phyloP scores from a whole-genome alignment of 768 basidiomycete genomes.

The Hericium erinaceus region DNA sequence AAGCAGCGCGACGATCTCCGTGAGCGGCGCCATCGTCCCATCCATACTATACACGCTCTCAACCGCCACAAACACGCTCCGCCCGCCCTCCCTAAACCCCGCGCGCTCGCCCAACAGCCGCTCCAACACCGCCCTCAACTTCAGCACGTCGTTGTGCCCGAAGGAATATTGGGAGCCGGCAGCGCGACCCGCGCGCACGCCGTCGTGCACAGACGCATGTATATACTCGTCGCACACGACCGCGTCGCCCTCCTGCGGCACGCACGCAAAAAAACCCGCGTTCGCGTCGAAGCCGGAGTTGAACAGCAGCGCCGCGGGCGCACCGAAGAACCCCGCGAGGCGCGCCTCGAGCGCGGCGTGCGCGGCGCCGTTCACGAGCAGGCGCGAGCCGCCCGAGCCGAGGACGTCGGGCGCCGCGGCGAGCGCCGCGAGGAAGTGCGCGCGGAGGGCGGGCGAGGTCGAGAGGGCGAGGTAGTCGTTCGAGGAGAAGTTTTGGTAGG shows the following conservation, averaged over 20 bases:
- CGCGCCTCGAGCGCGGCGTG: constrained; percentile 69
- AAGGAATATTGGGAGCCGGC: constrained; percentile 38
- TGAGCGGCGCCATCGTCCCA: constrained; percentile 77
- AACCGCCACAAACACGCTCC: constrained; percentile 68
- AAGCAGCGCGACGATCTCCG: constrained; percentile 51
- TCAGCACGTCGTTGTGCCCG: constrained; percentile 58
- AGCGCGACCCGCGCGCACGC: constrained; percentile 55
- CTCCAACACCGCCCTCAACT: constrained; percentile 37
- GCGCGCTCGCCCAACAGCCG: constrained; percentile 29
- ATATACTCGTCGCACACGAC: constrained; percentile 81
- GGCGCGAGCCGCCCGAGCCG: constrained; percentile 81
- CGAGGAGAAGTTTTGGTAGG: constrained; percentile 62
- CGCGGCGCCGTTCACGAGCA: constrained; percentile 67
- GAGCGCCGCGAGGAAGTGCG: constrained; percentile 48
- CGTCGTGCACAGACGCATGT: constrained; percentile 89
- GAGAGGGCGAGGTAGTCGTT: constrained; percentile 91
- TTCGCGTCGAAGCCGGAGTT: constrained; percentile 94
- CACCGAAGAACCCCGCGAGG: constrained; percentile 51
- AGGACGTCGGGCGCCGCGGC: constrained; percentile 45
- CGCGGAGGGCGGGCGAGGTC: constrained; percentile 44
- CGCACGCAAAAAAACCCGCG: constrained; percentile 70
- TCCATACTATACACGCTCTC: constrained; percentile 96
- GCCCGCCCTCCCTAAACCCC: constrained; percentile 28
- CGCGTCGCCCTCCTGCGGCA: constrained; percentile 72
- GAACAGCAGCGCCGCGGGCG: constrained; percentile 68